A percentile compares a stretch with the other conserved stretches of the same genome.
Evolutionary conservation across 1,139 yeast genomes (phyloP).

Genomic region (Spencermartinsiella ligniputridi): DNA sequence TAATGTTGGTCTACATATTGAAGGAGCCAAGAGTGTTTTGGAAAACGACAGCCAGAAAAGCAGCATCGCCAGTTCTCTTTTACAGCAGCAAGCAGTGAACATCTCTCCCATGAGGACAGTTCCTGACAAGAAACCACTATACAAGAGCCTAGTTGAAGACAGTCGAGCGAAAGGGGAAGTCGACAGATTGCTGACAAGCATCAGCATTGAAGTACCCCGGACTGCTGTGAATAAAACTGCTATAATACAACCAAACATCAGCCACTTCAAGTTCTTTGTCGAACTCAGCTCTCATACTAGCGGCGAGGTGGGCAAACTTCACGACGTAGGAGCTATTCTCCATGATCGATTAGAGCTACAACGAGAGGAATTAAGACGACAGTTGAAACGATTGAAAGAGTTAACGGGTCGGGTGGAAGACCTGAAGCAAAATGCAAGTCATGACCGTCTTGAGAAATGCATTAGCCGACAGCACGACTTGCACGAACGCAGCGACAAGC

Average conservation of each 20-base stretch:
- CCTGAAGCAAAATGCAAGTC: constrained; percentile 20
- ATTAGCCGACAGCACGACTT: constrained; percentile 32
- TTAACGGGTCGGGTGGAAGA: constrained; percentile 24
- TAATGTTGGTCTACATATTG: background rate
- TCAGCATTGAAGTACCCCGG: background rate
- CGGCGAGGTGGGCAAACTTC: constrained; percentile 25
- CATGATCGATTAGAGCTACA: constrained; percentile 33
- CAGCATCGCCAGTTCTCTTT: background rate
- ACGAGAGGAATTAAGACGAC: constrained; percentile 36
- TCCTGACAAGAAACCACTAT: background rate
- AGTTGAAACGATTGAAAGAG: constrained; percentile 28
- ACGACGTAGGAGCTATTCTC: constrained; percentile 31
- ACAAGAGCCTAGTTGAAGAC: background rate
- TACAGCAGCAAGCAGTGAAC: background rate
- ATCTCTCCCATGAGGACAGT: background rate
- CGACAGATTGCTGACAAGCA: background rate
- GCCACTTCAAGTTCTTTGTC: constrained; percentile 26
- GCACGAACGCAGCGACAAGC: constrained; percentile 31
- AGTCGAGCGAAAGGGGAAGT: background rate
- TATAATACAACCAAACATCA: constrained; percentile 18
- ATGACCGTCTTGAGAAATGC: constrained; percentile 6
- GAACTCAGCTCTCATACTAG: constrained; percentile 26
- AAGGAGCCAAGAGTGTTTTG: background rate
- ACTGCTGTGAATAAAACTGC: background rate
- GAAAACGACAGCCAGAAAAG: background rate